A percentile compares a stretch with the other conserved stretches of the same genome.
Evolutionary conservation across 345 rosid genomes (phyloP).

Genomic region (Bruguiera gymnorhiza): DNA sequence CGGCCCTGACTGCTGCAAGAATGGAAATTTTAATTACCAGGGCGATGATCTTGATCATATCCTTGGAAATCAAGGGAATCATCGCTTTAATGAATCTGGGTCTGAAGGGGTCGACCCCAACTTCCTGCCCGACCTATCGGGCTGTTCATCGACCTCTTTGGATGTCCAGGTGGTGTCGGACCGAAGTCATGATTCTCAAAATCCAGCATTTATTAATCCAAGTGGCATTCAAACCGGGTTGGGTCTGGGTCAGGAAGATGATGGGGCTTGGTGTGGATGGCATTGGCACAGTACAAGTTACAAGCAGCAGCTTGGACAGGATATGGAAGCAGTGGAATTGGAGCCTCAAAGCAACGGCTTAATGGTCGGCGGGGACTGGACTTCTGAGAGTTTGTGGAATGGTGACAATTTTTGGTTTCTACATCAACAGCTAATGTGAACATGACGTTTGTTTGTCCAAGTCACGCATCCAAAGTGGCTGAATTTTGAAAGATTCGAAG

Average conservation of each 20-base stretch:
- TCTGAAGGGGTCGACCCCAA: constrained; percentile 22
- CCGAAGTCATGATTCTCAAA: constrained; percentile 21
- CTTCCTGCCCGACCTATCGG: constrained; percentile 38
- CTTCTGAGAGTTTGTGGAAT: constrained; percentile 58
- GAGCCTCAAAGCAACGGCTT: constrained; percentile 23
- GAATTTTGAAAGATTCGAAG: background rate
- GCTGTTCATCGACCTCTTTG: constrained; percentile 42
- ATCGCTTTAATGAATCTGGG: background rate
- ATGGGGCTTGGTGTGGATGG: background rate
- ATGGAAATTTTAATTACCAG: background rate
- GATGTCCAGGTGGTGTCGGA: constrained; percentile 43
- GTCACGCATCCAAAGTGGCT: constrained; percentile 36
- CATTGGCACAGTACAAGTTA: background rate
- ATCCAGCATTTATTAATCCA: background rate
- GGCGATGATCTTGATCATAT: background rate
- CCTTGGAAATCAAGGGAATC: constrained; percentile 4
- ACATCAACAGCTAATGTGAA: constrained; percentile 36
- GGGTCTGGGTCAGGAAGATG: constrained; percentile 17
- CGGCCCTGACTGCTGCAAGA: constrained; percentile 1
- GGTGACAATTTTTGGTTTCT: constrained; percentile 53
- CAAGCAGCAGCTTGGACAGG: constrained; percentile 1
- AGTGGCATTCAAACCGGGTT: constrained; percentile 31
- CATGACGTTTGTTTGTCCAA: constrained; percentile 15
- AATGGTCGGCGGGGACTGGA: constrained; percentile 28
- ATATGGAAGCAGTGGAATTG: background rate